Evolutionary conservation across 768 basidiomycete genomes (phyloP), one percentile per base, ranked within the genome.

Genomic region (Tylopilus vinaceipallidus): DNA sequence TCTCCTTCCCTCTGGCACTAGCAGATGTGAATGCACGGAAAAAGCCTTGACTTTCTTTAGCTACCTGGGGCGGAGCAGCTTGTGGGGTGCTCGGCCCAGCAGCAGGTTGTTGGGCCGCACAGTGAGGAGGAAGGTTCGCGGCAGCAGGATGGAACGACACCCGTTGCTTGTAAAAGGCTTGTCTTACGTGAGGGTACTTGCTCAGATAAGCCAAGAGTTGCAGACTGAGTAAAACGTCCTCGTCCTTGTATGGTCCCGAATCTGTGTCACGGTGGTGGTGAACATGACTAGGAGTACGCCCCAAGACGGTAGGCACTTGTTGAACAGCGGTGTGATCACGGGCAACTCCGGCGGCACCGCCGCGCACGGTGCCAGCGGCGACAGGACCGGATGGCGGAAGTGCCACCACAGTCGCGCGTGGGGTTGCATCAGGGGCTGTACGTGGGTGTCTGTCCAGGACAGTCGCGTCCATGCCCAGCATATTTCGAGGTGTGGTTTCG

Each of bases 111-210:
- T 54, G 62, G 32, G 49, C 56, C 35, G 56, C 51, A 24, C 71
- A 61, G 12, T 64, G 66, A 7, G 66, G 59, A 10, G 70, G 61
- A 14, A 77, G 58, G 39, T 71, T 71, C 6, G 78, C 73, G 24
- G 81, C 81, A 9, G 86, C 88, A 0, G 88, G 88, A 59, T 90
- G 88, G 67, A 91, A 91, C n/a, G 83, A 80, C n/a, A 75, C 70
- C 1, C 90, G 78, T 1, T 83, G 86, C 65, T 92, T 91, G 66
- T 98, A 97, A 64, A 99, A 98, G 6, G 94, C 91, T 61, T 94
- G 86, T 10, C 97, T 77, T 4, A 98, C 95, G 66, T 98, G 95
- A 1, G 97, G 94, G 65, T 99, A 98, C 69, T 99, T 98, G 72
- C 88, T 92, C 16, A 98, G 77, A 64, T 99, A 98, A 3, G 97